Evolutionary conservation across 139 green algal species (phyloP).

Genomic region (Spirogloea muscicola): DNA sequence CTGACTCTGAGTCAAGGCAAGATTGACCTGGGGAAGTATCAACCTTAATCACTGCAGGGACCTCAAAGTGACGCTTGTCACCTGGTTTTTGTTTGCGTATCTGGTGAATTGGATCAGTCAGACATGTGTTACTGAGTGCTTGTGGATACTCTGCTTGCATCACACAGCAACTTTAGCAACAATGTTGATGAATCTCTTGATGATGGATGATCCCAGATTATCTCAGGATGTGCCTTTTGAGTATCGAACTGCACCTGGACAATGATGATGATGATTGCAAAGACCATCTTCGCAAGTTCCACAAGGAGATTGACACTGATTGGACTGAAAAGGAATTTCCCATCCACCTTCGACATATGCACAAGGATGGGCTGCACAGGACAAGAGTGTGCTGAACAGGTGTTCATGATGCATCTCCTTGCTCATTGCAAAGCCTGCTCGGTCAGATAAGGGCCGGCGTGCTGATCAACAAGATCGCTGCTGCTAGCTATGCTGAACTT

Average conservation of each 20-base stretch:
- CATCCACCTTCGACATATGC: conserved; percentile 84
- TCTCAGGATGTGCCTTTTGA: too few species aligned
- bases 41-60: too few species aligned
- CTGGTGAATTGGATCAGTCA: background rate
- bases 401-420: background rate
- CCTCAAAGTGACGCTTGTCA: too few species aligned
- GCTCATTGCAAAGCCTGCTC: background rate
- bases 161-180: background rate
- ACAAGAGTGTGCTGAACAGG: background rate
- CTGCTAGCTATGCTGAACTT: background rate
- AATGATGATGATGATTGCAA: conserved; percentile 78
- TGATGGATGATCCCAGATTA: too few species aligned
- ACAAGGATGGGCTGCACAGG: conserved; percentile 87
- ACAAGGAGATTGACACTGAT: conserved; percentile 88
- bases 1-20: too few species aligned
- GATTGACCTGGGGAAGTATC: too few species aligned
- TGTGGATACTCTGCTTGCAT: background rate
- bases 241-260: conserved; percentile 21
- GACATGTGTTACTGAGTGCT: background rate
- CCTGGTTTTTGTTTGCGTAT: too few species aligned
- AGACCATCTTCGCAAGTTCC: conserved; percentile 80
- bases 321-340: conserved; percentile 83
- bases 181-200: background rate
- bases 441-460: background rate
- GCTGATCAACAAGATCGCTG: background rate